Percentiles rank a stretch among this genome's conserved stretches.
These are phyloP conservation scores for Myxozyma udenii DNA, from an alignment of 805 yeast species.

Conservation along the genomic window DNA sequence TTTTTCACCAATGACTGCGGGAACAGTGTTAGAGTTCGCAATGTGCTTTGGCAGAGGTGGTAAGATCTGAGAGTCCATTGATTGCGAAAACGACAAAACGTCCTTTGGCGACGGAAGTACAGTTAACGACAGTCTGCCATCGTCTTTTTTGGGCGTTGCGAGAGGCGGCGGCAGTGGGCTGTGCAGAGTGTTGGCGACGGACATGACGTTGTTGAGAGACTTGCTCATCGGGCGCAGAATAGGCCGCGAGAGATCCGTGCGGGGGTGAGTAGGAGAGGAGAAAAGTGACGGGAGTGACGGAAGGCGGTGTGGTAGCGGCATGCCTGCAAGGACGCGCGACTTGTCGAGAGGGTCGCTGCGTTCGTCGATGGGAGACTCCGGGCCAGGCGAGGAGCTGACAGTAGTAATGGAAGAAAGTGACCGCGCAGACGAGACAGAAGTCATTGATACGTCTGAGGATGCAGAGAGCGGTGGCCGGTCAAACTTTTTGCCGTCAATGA, in stretches of 20 bases:
- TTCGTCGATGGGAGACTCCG: slow-evolving; percentile 5
- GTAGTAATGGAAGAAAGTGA: background rate
- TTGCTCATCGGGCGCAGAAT: slow-evolving; percentile 10
- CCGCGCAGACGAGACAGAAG: slow-evolving; percentile 31
- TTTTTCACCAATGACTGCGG: background rate
- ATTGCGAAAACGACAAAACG: background rate
- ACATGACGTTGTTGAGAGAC: slow-evolving; percentile 20
- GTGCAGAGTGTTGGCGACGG: slow-evolving; percentile 9
- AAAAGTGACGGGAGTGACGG: slow-evolving; percentile 3
- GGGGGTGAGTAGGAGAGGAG: slow-evolving; percentile 2
- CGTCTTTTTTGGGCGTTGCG: background rate
- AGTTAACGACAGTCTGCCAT: too few species aligned
- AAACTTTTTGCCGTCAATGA: background rate
- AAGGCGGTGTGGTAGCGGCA: background rate
- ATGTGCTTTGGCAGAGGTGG: background rate
- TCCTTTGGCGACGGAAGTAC: background rate
- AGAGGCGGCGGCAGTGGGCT: background rate
- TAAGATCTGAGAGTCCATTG: background rate
- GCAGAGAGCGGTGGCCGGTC: slow-evolving; percentile 6
- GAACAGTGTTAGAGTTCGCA: background rate
- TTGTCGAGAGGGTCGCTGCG: background rate
- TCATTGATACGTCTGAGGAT: slow-evolving; percentile 10
- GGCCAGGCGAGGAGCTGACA: slow-evolving; percentile 4
- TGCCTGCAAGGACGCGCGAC: background rate
- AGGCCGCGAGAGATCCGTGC: background rate